Evolutionary conservation across 2,329 filamentous ascomycete species (phyloP).

Genomic region (Alternaria sp.): DNA sequence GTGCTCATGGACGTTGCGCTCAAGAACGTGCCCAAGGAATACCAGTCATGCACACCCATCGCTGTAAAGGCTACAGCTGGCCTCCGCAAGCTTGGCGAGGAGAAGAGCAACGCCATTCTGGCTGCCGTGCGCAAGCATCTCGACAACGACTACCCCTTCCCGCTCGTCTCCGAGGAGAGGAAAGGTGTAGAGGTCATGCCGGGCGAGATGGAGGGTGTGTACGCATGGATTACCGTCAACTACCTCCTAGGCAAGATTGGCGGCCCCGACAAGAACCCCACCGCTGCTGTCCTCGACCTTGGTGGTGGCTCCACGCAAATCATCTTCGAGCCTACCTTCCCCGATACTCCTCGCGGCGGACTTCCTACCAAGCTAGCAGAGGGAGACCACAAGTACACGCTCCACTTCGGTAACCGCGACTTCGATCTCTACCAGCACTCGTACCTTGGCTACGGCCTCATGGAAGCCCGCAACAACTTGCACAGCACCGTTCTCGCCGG

Average conservation of each 20-base stretch:
- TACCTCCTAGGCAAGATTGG: conserved; percentile 98
- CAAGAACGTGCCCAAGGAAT: conserved; percentile 81
- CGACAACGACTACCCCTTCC: conserved; percentile 92
- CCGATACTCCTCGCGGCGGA: conserved; percentile 73
- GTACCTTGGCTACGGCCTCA: conserved; percentile 94
- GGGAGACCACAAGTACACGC: conserved; percentile 94
- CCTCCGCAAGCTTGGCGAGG: conserved; percentile 81
- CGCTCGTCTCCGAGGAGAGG: conserved; percentile 84
- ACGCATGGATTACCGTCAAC: conserved; percentile 99
- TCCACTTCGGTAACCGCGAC: conserved; percentile 87
- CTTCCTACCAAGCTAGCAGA: conserved; percentile 86
- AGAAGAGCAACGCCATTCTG: conserved; percentile 84
- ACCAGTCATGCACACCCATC: conserved; percentile 90
- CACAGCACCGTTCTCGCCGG: conserved; percentile 79
- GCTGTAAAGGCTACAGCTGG: conserved; percentile 99
- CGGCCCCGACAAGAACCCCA: conserved; percentile 85
- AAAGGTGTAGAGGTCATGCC: conserved; percentile 97
- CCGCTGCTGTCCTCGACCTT: conserved; percentile 94
- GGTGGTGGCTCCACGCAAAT: conserved; percentile 98
- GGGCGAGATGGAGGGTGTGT: conserved; percentile 94
- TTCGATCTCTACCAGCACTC: conserved; percentile 98
- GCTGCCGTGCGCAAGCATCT: conserved; percentile 83
- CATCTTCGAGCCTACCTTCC: conserved; percentile 96
- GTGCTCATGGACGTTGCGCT: conserved; percentile 86
- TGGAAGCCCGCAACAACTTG: conserved; percentile 89